Base-by-base conservation (phyloP, 371 early-diverging fungal species). In the Rhizomucor pusillus region DNA sequence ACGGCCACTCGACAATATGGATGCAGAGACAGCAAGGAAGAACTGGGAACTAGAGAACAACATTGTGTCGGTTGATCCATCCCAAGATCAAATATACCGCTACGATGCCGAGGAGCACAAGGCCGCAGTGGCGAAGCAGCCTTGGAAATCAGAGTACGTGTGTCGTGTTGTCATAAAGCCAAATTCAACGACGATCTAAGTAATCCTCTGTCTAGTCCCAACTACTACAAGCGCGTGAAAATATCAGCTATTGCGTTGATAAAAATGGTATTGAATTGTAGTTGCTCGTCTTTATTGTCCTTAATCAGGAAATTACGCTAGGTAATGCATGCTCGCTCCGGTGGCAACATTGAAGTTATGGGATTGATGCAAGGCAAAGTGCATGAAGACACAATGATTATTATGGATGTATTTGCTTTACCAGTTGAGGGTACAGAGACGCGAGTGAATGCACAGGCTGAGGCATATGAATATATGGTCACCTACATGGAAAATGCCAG, bases 401-500 rank as follows among this genome's bases (percentile, higher is more conserved):
- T 98, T 41, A 90, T 97, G 89, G 99, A 98, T 64, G 89, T 94
- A 3, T 97, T 97, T 79, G 95, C 94, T 20, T 79, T 98, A 47
- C 99, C 99, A 0, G 99, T 98, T 7, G 97, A 98, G 67, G 97
- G 98, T 14, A 98, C 97, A 0, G 99, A 98, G 68, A 98, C 99
- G n/a, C 79, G 98, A 47, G 99, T 97, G n/a, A 97, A 92, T 69
- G 98, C 99, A 0, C 90, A 90, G 48, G 82, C 77, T 29, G 92
- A 97, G 63, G 95, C 91, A 12, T 90, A 97, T 74, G 99, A 97
- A 67, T 98, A 97, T 65, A 97, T 97, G 97, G 94, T 96, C 23
- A 79, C 90, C 43, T 97, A 95, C 57, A 82, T 90, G 65, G 87
- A 88, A 40, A 88, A 84, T 54, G 84, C 85, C 57, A 88, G 86